Percentiles rank a stretch among this genome's conserved stretches.
phyloP scores from a whole-genome alignment of 129 eudicot genomes.

The Escallonia herrerae region DNA sequence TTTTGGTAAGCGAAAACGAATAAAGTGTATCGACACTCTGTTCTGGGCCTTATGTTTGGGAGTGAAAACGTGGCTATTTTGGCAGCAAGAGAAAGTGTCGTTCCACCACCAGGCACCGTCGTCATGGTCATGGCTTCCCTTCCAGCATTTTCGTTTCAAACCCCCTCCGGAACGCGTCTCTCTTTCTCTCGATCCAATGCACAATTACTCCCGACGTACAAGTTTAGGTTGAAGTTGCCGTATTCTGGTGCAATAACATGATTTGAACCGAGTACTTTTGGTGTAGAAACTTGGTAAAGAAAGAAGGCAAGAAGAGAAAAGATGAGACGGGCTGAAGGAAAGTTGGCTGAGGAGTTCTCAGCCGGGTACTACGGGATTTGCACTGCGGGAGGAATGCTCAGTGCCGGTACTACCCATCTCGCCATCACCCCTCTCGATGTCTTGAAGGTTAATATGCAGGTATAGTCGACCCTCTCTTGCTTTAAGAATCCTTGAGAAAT shows the following conservation, averaged over 20 bases:
- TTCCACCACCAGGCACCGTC: neutral
- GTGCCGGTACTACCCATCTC: conserved; percentile 95
- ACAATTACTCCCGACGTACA: neutral
- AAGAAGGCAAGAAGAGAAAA: neutral
- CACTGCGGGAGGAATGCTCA: conserved; percentile 82
- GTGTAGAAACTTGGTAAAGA: neutral
- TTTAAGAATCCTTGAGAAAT: too few relatives aligned
- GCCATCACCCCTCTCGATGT: conserved; percentile 95
- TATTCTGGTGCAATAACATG: neutral
- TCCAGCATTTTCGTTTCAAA: neutral
- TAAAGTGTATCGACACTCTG: too few relatives aligned
- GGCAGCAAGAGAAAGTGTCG: neutral
- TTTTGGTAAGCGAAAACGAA: too few relatives aligned
- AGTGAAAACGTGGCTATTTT: neutral
- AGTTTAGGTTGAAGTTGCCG: neutral
- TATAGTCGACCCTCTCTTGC: neutral
- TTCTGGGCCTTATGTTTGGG: neutral
- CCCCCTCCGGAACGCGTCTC: neutral
- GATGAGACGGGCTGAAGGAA: conserved; percentile 8
- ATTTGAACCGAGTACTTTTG: neutral
- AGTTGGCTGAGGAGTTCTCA: conserved; percentile 34
- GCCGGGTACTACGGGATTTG: conserved; percentile 69
- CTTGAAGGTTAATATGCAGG: conserved; percentile 97
- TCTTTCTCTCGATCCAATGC: neutral
- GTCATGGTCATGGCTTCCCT: neutral